Percentiles rank a stretch among this genome's conserved stretches.
These are phyloP conservation scores for Pezicula carpinea DNA, from an alignment of 2,329 filamentous ascomycete species.

Conservation along the genomic window DNA sequence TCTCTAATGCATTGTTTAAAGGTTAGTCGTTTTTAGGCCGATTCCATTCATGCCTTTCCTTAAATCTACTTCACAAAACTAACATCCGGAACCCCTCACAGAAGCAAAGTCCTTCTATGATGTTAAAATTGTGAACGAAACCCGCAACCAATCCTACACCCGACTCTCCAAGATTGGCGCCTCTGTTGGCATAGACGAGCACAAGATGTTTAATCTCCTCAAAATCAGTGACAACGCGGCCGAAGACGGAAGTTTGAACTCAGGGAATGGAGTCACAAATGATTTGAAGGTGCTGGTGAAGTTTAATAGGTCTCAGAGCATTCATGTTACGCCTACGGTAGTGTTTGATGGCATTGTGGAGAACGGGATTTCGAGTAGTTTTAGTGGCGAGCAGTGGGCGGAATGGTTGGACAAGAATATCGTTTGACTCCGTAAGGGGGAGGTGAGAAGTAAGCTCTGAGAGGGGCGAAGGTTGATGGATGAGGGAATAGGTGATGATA, in stretches of 20 bases:
- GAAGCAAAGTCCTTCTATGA: slow-evolving; percentile 80
- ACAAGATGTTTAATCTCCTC: slow-evolving; percentile 64
- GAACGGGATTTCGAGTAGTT: slow-evolving; percentile 72
- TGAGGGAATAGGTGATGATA: no score
- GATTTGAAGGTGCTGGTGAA: slow-evolving; percentile 83
- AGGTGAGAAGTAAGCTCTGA: background rate
- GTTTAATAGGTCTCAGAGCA: slow-evolving; percentile 70
- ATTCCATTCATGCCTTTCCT: background rate
- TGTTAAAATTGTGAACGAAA: slow-evolving; percentile 76
- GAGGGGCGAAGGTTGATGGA: no score
- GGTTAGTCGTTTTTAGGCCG: no score
- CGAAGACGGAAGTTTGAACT: slow-evolving; percentile 66
- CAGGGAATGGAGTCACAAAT: slow-evolving; percentile 76
- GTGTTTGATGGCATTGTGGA: slow-evolving; percentile 83
- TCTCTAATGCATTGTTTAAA: slow-evolving; percentile 61
- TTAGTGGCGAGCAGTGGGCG: slow-evolving; percentile 76
- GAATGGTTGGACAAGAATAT: slow-evolving; percentile 39
- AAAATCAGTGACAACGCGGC: slow-evolving; percentile 63
- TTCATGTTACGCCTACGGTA: slow-evolving; percentile 89
- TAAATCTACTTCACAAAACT: background rate
- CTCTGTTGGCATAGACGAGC: slow-evolving; percentile 64
- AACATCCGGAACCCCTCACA: slow-evolving; percentile 38
- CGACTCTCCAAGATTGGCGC: slow-evolving; percentile 70
- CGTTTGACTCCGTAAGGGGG: slow-evolving; percentile 13
- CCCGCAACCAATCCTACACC: slow-evolving; percentile 77